Percentiles rank a stretch among this genome's conserved stretches.
phyloP scores from a whole-genome alignment of 805 yeast genomes.

The Lipomyces starkeyi region DNA sequence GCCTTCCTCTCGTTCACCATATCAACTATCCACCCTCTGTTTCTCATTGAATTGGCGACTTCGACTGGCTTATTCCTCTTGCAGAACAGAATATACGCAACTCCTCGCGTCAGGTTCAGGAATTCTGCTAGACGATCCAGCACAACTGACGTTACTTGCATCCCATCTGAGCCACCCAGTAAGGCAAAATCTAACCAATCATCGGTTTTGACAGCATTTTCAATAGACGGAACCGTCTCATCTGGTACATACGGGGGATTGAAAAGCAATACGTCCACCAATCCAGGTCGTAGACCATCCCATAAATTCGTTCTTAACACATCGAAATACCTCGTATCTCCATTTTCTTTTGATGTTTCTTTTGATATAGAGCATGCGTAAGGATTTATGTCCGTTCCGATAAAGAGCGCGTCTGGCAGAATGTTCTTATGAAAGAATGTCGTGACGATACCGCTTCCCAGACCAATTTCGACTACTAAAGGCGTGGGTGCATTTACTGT shows the following conservation, averaged over 20 bases:
- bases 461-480: constrained; percentile 80
- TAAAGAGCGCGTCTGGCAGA: constrained; percentile 56
- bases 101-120: constrained; percentile 61
- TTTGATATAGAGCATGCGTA: constrained; percentile 67
- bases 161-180: constrained; percentile 88
- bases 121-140: constrained; percentile 59
- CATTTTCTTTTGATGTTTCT: constrained; percentile 51
- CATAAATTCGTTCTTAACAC: constrained; percentile 65
- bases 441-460: constrained; percentile 90
- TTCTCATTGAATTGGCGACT: constrained; percentile 58
- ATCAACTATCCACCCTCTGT: constrained; percentile 59
- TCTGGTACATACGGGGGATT: constrained; percentile 98
- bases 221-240: constrained; percentile 67
- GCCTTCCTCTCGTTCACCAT: constrained; percentile 75
- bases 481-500: constrained; percentile 47
- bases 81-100: constrained; percentile 88
- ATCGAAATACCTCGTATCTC: constrained; percentile 49
- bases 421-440: constrained; percentile 72
- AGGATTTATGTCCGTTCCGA: constrained; percentile 83
- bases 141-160: constrained; percentile 77
- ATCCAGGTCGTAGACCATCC: constrained; percentile 51
- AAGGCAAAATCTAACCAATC: constrained; percentile 90
- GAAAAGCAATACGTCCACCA: constrained; percentile 77
- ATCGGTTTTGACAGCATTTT: constrained; percentile 55
- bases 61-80: constrained; percentile 82